Percentiles rank a stretch among this genome's conserved stretches.
These are phyloP conservation scores for Sphaerosporella brunnea DNA, from an alignment of 495 filamentous ascomycete species.

Conservation along the genomic window DNA sequence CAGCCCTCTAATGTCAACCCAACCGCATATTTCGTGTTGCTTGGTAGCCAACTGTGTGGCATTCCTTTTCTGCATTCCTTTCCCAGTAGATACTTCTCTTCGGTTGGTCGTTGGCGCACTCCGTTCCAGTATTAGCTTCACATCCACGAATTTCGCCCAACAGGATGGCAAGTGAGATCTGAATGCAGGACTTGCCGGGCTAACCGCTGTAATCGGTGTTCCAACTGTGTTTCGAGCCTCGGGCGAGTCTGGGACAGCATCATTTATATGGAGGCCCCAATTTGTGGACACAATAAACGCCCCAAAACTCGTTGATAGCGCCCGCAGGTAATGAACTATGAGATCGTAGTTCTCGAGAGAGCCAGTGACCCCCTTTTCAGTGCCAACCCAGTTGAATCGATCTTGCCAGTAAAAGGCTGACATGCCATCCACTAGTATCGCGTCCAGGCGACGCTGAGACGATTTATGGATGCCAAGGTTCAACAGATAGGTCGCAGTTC, in stretches of 20 bases:
- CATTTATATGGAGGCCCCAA: conserved; percentile 1
- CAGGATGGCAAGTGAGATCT: background rate
- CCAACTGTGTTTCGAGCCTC: no score
- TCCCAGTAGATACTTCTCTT: background rate
- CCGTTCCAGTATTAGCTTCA: conserved; percentile 1
- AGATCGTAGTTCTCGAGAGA: background rate
- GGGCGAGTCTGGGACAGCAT: no score
- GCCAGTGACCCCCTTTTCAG: background rate
- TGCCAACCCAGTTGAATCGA: no score
- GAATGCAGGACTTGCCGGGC: no score
- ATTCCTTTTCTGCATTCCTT: background rate
- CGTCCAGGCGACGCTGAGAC: background rate
- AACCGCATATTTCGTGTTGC: background rate
- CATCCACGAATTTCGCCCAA: conserved; percentile 1
- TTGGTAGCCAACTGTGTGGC: background rate
- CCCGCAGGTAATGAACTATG: background rate
- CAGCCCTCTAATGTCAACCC: background rate
- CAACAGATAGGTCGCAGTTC: conserved; percentile 4
- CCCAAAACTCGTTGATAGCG: background rate
- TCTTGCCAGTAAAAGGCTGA: conserved; percentile 7
- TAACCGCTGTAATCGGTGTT: no score
- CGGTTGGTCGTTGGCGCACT: background rate
- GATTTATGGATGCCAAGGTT: background rate
- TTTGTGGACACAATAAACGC: conserved; percentile 2
- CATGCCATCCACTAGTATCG: conserved; percentile 1